Evolutionary conservation across 2,329 filamentous ascomycete genomes (phyloP).

Genomic region (Penicillium sp.): DNA sequence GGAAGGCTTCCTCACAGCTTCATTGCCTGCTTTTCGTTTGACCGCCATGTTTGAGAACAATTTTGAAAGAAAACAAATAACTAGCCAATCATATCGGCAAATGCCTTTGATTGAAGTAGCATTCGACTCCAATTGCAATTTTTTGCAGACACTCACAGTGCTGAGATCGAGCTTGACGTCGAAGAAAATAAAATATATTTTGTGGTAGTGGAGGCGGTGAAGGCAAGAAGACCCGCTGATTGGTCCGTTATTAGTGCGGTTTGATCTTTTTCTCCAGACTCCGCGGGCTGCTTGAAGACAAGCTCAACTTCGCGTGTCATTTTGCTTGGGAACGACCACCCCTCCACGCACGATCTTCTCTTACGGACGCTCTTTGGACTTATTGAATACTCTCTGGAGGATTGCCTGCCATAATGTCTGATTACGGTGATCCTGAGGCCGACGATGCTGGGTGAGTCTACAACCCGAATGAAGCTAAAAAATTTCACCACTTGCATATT

Average conservation of each 20-base stretch:
- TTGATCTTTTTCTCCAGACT: constrained; percentile 11
- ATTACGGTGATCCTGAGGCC: constrained; percentile 65
- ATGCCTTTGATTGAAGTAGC: background rate
- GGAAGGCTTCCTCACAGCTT: constrained; percentile 26
- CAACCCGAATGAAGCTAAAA: background rate
- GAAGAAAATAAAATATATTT: constrained; percentile 25
- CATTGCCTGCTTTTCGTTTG: constrained; percentile 32
- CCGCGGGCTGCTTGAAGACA: constrained; percentile 3
- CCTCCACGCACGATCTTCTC: background rate
- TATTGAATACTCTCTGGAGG: background rate
- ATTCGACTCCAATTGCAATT: background rate
- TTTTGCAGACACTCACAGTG: background rate
- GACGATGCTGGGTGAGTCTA: constrained; percentile 54
- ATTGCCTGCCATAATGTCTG: constrained; percentile 56
- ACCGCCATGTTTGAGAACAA: constrained; percentile 25
- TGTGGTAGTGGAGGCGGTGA: constrained; percentile 30
- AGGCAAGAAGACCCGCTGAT: background rate
- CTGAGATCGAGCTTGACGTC: background rate
- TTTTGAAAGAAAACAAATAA: background rate
- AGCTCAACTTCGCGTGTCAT: background rate
- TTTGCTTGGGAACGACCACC: background rate
- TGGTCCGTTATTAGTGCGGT: constrained; percentile 2
- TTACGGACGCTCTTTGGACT: background rate
- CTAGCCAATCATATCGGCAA: background rate
- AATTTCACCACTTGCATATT: background rate